These are phyloP conservation scores for Tulasnella calospora DNA, from an alignment of 768 basidiomycete genomes.

Conservation along the genomic window DNA sequence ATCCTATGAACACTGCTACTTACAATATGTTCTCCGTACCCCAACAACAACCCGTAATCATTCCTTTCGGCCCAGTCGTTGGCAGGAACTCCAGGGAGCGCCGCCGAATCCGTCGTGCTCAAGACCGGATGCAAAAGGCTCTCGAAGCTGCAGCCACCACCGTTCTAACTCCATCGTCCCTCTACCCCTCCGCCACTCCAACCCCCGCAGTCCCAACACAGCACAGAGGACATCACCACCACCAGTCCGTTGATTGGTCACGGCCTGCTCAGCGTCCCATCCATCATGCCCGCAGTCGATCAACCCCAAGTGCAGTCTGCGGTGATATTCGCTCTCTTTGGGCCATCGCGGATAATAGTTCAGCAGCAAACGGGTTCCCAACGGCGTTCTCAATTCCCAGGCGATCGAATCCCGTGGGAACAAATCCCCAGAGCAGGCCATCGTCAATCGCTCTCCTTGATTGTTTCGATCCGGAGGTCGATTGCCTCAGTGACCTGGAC, in stretches of 20 bases:
- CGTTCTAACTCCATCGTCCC: neutral
- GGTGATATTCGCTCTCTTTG: neutral
- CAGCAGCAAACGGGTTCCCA: neutral
- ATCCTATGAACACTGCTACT: neutral
- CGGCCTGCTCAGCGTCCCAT: neutral
- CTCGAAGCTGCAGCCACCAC: conserved; percentile 11
- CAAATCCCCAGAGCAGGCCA: neutral
- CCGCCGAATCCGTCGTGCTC: conserved; percentile 15
- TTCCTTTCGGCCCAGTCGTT: neutral
- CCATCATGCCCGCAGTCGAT: neutral
- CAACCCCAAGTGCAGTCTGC: neutral
- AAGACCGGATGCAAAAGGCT: conserved; percentile 3
- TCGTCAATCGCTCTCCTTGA: neutral
- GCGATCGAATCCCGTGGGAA: neutral
- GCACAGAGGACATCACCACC: neutral
- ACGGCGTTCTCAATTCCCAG: neutral
- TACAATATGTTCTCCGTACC: neutral
- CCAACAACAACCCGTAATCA: conserved; percentile 8
- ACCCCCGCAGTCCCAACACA: neutral
- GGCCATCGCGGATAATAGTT: neutral
- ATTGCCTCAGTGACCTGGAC: conserved; percentile 4
- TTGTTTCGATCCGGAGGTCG: conserved; percentile 15
- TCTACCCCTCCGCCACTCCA: neutral
- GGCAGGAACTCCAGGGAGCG: conserved; percentile 14
- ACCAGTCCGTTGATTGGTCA: neutral